phyloP scores from a whole-genome alignment of 164 flowering plant species.

The Stephania yunnanensis region DNA sequence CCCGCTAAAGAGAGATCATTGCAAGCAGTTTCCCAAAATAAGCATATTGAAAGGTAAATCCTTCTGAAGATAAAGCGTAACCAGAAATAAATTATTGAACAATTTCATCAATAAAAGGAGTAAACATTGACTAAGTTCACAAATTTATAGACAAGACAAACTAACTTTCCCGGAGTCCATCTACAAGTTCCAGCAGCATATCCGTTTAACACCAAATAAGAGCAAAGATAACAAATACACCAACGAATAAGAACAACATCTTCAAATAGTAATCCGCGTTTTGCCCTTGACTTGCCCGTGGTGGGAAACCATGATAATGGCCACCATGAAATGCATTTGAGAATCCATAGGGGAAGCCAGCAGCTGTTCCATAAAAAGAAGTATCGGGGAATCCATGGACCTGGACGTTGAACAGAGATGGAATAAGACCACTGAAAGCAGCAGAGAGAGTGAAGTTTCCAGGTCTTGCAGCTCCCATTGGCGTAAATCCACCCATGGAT shows the following conservation, averaged over 20 bases:
- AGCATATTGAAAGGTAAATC: background rate
- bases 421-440: slow-evolving; percentile 57
- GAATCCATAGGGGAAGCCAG: slow-evolving; percentile 47
- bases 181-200: background rate
- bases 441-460: slow-evolving; percentile 52
- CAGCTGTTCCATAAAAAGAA: slow-evolving; percentile 45
- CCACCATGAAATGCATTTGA: slow-evolving; percentile 44
- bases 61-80: background rate
- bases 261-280: slow-evolving; percentile 42
- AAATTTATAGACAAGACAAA: slow-evolving; percentile 10
- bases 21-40: background rate
- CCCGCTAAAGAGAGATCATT: background rate
- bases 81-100: background rate
- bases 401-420: slow-evolving; percentile 47
- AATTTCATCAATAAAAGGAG: background rate
- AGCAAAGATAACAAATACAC: slow-evolving; percentile 40
- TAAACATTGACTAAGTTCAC: background rate
- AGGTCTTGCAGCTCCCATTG: slow-evolving; percentile 43
- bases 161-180: too few species aligned
- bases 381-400: slow-evolving; percentile 50
- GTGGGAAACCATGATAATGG: slow-evolving; percentile 37
- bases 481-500: slow-evolving; percentile 53
- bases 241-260: slow-evolving; percentile 40
- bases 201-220: slow-evolving; percentile 35
- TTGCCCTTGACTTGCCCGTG: slow-evolving; percentile 29